These are phyloP conservation scores for Sungouiozyma ichnusensis DNA, from an alignment of 805 yeast genomes.

Conservation along the genomic window DNA sequence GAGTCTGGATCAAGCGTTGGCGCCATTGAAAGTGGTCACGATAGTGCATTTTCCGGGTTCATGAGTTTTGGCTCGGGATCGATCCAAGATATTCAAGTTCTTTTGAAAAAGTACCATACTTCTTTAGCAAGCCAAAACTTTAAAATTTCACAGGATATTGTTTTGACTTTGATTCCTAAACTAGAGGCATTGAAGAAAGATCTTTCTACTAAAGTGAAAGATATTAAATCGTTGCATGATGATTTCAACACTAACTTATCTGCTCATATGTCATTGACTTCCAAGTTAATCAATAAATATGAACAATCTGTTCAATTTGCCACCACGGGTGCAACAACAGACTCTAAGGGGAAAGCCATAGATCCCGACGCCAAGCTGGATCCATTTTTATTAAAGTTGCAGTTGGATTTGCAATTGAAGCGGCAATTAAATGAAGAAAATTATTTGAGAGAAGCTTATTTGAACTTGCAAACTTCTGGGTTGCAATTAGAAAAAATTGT, in stretches of 20 bases:
- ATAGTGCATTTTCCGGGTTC: constrained; percentile 35
- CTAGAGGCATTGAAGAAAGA: constrained; percentile 54
- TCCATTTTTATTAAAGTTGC: constrained; percentile 49
- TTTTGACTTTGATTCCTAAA: constrained; percentile 42
- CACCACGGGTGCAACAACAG: constrained; percentile 17
- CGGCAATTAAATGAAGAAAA: constrained; percentile 50
- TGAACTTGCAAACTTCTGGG: constrained; percentile 53
- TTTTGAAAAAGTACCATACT: constrained; percentile 52
- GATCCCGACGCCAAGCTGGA: constrained; percentile 34
- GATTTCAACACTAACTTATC: constrained; percentile 52
- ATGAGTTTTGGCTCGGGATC: constrained; percentile 66
- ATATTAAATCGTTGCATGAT: constrained; percentile 53
- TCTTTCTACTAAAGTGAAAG: constrained; percentile 61
- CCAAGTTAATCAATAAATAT: constrained; percentile 40
- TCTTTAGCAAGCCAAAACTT: constrained; percentile 45
- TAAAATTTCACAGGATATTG: constrained; percentile 42
- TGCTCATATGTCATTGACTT: constrained; percentile 50
- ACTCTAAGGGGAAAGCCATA: constrained; percentile 18
- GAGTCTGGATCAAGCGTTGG: not conserved
- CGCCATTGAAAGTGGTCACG: not conserved
- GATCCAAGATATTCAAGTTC: constrained; percentile 63
- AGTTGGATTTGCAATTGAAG: constrained; percentile 50
- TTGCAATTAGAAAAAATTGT: constrained; percentile 53
- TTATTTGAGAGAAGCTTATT: constrained; percentile 51
- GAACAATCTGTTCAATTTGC: constrained; percentile 28